Base-by-base conservation (phyloP, 345 rosid genomes). In the Corchorus olitorius region DNA sequence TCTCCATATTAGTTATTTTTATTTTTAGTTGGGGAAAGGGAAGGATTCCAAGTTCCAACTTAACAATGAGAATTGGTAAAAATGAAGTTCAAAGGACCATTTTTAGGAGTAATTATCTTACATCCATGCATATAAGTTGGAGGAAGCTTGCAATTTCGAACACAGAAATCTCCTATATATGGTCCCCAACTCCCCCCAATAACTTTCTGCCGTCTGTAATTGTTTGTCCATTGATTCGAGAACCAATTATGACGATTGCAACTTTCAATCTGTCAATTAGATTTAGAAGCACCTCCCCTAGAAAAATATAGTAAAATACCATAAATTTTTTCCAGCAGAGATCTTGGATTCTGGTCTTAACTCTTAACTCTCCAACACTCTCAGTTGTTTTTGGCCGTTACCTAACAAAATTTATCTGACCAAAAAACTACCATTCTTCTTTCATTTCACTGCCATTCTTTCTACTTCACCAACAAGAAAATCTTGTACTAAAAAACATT, bases 131-230 rank as follows among this genome's bases (percentile, higher is more conserved):
- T 4, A 2, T 19, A 56, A 8, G 33, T 8, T 63, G 46, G 45
- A 37, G 67, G 67, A 63, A 16, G 46, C 67, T 4, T 45, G 54
- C 17, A 19, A 10, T 66, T 45, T 20, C 11, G n/a, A 12, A 19
- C 52, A 41, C 7, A 19, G 53, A 19, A 43, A 41, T 3, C 43
- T 65, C n/a, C 37, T 6, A n/a, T n/a, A n/a, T n/a, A 27, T 52
- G 74, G 48, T 70, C 49, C 49, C 74, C 48, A 7, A 49, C 20
- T 27, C 22, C 14, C 14, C 72, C 72, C 72, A 34, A 6, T 70
- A 33, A 10, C 61, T 52, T n/a, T 53, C 34, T 53, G n/a, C 74
- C 74, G 59, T 34, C 46, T 6, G 74, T 15, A 12, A 11, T 16
- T 70, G 61, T n/a, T 27, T 27, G 27, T 27, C 46, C 45, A 27